Evolutionary conservation across 257 asterid species (phyloP), one percentile per base, ranked within the genome.

Genomic region (Plantago major): DNA sequence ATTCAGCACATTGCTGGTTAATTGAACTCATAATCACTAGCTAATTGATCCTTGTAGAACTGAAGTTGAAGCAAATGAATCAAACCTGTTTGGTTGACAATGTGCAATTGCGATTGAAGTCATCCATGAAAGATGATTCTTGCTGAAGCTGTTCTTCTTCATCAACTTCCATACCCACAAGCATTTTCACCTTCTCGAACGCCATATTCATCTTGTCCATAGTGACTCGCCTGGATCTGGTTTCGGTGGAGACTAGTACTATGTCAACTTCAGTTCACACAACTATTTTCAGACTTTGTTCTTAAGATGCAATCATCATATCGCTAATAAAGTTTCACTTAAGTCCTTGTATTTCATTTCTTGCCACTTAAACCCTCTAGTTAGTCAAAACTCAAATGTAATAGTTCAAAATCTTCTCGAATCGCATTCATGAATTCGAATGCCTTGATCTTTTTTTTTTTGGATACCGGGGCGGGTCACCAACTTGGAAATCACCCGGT

Each of bases 171-270:
- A 93, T 87, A 42, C 97, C 99, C 44, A 89, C 97, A 71, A 93
- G 82, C 92, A 93, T 89, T 79, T 87, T 93, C 99, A 93, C 82
- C 91, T 81, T 93, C 84, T 87, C 99, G 16, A 76, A 69, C 10
- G 99, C 94, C 73, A 75, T 78, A 61, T 85, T 93, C 97, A 89
- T 87, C 82, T 74, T 89, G 67, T 93, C 96, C 96, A 87, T 86
- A 62, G 71, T 66, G 37, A n/a, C n/a, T 53, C 17, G 46, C 44
- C 40, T 56, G 44, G 46, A 56, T 56, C 46, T 56, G 46, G 9
- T 50, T 50, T 46, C 15, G 51, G 51, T 46, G 2, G 15, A 46
- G 15, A 11, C 7, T 33, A 33, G 5, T 33, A 33, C 3, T 33
- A 33, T 33, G 8, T 33, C 40, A 33, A 33, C 40, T 33, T 33